These are phyloP conservation scores for Apiospora koreana DNA, from an alignment of 2,329 filamentous ascomycete genomes.

Conservation along the genomic window DNA sequence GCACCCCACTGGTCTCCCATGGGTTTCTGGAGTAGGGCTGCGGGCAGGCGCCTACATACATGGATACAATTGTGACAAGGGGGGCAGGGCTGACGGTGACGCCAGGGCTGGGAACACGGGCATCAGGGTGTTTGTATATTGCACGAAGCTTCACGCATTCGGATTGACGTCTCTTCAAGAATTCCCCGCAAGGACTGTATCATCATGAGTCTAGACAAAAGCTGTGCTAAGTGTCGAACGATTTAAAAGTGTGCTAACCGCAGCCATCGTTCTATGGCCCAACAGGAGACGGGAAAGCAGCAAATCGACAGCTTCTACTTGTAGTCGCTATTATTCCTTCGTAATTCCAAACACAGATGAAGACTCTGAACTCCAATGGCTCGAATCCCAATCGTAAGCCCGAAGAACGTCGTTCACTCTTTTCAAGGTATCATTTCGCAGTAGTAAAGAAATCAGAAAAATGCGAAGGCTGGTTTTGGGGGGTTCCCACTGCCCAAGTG, in stretches of 20 bases:
- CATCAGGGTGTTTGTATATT: too few species aligned
- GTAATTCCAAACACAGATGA: constrained; percentile 4
- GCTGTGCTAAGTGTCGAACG: background rate
- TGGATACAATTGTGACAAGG: too few species aligned
- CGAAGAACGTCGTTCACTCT: constrained; percentile 12
- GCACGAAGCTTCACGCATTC: background rate
- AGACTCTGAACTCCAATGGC: constrained; percentile 9
- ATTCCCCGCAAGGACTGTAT: background rate
- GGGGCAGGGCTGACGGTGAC: background rate
- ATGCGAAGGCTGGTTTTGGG: constrained; percentile 6
- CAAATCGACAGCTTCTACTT: constrained; percentile 1
- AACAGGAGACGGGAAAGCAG: background rate
- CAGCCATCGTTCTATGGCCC: background rate
- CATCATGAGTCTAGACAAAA: constrained; percentile 7
- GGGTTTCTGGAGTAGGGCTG: too few species aligned
- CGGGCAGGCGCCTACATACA: too few species aligned
- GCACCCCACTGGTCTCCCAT: too few species aligned
- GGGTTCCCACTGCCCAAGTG: background rate
- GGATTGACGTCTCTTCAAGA: background rate
- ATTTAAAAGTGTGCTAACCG: background rate
- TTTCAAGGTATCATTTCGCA: constrained; percentile 19
- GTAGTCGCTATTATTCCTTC: constrained; percentile 1
- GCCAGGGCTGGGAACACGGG: background rate
- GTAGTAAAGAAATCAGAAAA: constrained; percentile 13
- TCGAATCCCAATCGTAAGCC: constrained; percentile 3